Evolutionary conservation across 805 yeast species (phyloP), one percentile per base, ranked within the genome.

Genomic region (Saturnispora sekii): DNA sequence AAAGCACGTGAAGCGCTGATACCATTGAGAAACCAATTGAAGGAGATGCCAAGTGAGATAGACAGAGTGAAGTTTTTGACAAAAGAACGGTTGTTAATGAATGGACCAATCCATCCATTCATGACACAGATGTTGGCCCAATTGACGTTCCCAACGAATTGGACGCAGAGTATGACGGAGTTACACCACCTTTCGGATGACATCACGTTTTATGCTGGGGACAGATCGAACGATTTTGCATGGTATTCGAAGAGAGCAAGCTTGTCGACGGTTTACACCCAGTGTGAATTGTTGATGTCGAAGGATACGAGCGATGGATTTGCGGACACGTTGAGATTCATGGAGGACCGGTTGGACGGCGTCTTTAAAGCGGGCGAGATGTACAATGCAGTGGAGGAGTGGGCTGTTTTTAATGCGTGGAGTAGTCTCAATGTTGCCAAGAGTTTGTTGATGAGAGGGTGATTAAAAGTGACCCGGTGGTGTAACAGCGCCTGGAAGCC

Each of bases 201-300:
- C 58, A 70, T 90, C 48, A 75, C 85, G 38, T 87, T 65, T 61
- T 78, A 76, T 53, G 79, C 95, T 0, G 93, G 89, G 10, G 97
- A 89, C 58, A 57, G 62, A 43, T 74, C 93, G 16, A 79, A 79
- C 51, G 96, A 87, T 61, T 80, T 84, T 59, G 82, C 86, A 3
- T 90, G 98, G 98, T 90, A 90, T 62, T 69, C 94, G n/a, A 84
- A 88, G 58, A 70, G 98, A 51, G 66, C 82, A 12, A 73, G 84
- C 8, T 59, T 90, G 12, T 73, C 84, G 18, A 70, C 83, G 2
- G 73, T 83, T 2, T 86, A 84, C 60, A 83, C 84, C 2, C 75
- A 81, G 33, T 66, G 83, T 34, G 97, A 90, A 61, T 65, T 86
- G 49, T 86, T 76, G 65, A 83, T 82, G 93, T 67, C 85, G 37